Percentiles rank a stretch among this genome's conserved stretches.
phyloP scores from a whole-genome alignment of 495 filamentous ascomycete genomes.

The Aspergillus asperescens region DNA sequence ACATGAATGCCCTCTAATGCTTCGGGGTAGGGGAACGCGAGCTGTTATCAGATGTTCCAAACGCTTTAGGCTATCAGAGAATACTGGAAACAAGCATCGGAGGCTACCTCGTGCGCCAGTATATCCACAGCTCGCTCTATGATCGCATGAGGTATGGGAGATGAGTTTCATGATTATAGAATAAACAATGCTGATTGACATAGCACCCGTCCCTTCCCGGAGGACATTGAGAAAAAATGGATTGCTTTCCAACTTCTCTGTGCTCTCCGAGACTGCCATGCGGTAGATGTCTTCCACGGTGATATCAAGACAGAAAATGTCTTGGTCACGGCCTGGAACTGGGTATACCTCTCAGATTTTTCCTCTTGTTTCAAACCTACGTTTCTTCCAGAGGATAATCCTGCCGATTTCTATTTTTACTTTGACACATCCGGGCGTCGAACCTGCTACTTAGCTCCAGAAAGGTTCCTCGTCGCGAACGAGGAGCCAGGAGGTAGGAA shows the following conservation, averaged over 20 bases:
- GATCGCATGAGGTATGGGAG: constrained; percentile 74
- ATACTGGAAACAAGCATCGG: constrained; percentile 84
- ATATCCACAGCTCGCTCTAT: constrained; percentile 92
- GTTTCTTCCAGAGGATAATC: constrained; percentile 93
- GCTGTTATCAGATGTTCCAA: constrained; percentile 74
- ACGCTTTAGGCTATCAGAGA: constrained; percentile 85
- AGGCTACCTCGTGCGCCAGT: constrained; percentile 94
- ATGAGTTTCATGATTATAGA: background rate
- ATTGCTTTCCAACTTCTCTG: constrained; percentile 93
- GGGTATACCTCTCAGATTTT: constrained; percentile 96
- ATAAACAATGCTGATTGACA: constrained; percentile 8
- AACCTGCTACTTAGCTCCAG: constrained; percentile 96
- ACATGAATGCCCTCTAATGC: constrained; percentile 21
- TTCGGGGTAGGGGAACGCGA: constrained; percentile 64
- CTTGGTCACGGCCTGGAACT: constrained; percentile 98
- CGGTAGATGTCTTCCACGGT: constrained; percentile 86
- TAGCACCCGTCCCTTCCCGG: constrained; percentile 92
- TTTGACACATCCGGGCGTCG: constrained; percentile 89
- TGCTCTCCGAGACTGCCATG: constrained; percentile 87
- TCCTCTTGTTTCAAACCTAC: constrained; percentile 93
- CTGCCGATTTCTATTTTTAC: constrained; percentile 94
- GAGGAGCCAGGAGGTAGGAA: constrained; percentile 57
- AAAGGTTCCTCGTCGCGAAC: constrained; percentile 73
- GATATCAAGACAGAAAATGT: constrained; percentile 98
- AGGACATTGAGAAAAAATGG: constrained; percentile 99